Evolutionary conservation across 2,329 filamentous ascomycete species (phyloP).

Genomic region (Onygena corvina): DNA sequence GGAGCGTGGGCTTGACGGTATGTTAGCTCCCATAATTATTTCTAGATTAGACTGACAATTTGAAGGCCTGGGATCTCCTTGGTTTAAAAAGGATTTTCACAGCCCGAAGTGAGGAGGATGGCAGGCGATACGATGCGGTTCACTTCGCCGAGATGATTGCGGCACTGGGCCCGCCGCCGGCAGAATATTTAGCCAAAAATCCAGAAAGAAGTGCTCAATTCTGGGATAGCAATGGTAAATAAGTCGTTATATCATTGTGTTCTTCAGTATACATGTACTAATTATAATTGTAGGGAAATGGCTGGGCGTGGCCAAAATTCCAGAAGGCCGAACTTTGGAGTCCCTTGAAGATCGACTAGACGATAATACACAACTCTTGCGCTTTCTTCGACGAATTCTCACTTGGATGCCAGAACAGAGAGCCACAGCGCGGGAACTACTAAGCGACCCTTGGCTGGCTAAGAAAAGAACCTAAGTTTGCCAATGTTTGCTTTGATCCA

Average conservation of each 20-base stretch:
- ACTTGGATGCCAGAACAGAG: slow-evolving; percentile 19
- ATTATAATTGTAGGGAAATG: slow-evolving; percentile 19
- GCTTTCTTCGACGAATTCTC: slow-evolving; percentile 17
- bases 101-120: slow-evolving; percentile 25
- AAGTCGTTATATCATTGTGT: background rate
- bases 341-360: background rate
- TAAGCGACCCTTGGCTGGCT: slow-evolving; percentile 18
- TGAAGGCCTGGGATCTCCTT: slow-evolving; percentile 38
- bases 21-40: background rate
- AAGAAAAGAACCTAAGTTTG: too few relatives aligned
- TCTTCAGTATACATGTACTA: background rate
- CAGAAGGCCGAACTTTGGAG: slow-evolving; percentile 15
- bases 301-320: slow-evolving; percentile 22
- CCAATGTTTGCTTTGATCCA: too few relatives aligned
- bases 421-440: slow-evolving; percentile 15
- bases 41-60: background rate
- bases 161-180: slow-evolving; percentile 33
- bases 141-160: slow-evolving; percentile 37
- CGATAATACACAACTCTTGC: slow-evolving; percentile 7
- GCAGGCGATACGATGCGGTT: slow-evolving; percentile 28
- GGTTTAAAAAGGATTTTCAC: slow-evolving; percentile 34
- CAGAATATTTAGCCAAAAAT: slow-evolving; percentile 18
- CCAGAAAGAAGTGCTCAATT: slow-evolving; percentile 24
- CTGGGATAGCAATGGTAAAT: slow-evolving; percentile 28
- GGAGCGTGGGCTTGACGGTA: slow-evolving; percentile 23